These are phyloP conservation scores for Phyllosticta citribraziliensis DNA, from an alignment of 2,329 filamentous ascomycete species.

Conservation along the genomic window DNA sequence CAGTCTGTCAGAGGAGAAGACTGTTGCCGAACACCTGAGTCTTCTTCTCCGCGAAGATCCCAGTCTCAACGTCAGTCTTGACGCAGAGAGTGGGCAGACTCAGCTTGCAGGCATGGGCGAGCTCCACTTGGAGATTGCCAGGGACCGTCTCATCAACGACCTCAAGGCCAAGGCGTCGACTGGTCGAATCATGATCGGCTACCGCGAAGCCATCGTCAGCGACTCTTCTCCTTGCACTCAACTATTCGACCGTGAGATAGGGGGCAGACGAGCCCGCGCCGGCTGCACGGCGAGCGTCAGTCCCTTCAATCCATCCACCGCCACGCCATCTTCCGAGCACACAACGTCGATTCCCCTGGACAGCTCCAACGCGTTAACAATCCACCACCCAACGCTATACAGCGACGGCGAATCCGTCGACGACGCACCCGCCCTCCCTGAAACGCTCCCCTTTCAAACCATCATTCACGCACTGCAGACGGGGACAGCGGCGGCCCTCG, in stretches of 20 bases:
- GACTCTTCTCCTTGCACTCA: slow-evolving; percentile 48
- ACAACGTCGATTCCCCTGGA: slow-evolving; percentile 21
- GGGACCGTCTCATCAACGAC: slow-evolving; percentile 78
- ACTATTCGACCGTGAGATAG: slow-evolving; percentile 68
- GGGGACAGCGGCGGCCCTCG: slow-evolving; percentile 72
- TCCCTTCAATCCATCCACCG: slow-evolving; percentile 39
- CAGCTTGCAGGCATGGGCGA: slow-evolving; percentile 94
- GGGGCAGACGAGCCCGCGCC: slow-evolving; percentile 69
- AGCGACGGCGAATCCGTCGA: slow-evolving; percentile 30
- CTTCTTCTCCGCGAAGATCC: slow-evolving; percentile 85
- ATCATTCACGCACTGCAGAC: slow-evolving; percentile 55
- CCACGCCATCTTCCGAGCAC: slow-evolving; percentile 19
- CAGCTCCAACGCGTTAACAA: slow-evolving; percentile 50
- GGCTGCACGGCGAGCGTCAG: slow-evolving; percentile 60
- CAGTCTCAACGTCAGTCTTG: slow-evolving; percentile 72
- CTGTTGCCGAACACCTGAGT: slow-evolving; percentile 64
- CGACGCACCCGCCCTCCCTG: slow-evolving; percentile 41
- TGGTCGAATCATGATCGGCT: slow-evolving; percentile 89
- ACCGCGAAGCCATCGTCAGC: slow-evolving; percentile 68
- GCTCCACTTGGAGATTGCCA: slow-evolving; percentile 85
- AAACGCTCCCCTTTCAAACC: slow-evolving; percentile 41
- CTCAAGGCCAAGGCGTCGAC: slow-evolving; percentile 79
- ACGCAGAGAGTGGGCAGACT: slow-evolving; percentile 87
- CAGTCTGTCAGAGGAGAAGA: slow-evolving; percentile 67
- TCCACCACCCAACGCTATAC: slow-evolving; percentile 43